These are phyloP conservation scores for Ceratobasidium sp. DNA, from an alignment of 1,284 basidiomycete species.

Conservation along the genomic window DNA sequence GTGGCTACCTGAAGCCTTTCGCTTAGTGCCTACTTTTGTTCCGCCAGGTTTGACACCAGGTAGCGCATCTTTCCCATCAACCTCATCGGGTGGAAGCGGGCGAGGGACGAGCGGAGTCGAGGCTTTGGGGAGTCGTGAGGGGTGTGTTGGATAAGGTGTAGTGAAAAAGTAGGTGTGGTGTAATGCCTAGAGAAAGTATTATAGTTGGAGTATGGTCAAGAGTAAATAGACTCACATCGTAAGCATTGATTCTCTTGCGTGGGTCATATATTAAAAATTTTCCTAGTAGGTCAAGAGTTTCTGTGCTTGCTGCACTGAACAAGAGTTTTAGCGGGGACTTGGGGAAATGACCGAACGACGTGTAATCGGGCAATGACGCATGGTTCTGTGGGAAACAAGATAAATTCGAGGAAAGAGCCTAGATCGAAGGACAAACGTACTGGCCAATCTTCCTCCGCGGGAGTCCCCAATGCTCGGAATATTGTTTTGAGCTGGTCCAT, in stretches of 20 bases:
- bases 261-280: conserved; percentile 90
- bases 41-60: conserved; percentile 56
- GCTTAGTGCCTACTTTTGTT: conserved; percentile 60
- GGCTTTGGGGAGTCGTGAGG: conserved; percentile 84
- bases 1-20: conserved; percentile 57
- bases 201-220: conserved; percentile 23
- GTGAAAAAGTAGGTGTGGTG: conserved; percentile 81
- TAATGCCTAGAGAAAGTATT: conserved; percentile 64
- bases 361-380: conserved; percentile 88
- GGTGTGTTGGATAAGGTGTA: conserved; percentile 81
- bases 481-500: conserved; percentile 96
- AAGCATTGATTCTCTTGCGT: conserved; percentile 80
- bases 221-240: conserved; percentile 64
- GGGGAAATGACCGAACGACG: conserved; percentile 83
- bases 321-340: conserved; percentile 84
- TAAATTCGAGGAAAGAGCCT: conserved; percentile 42
- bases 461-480: conserved; percentile 94
- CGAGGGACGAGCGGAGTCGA: conserved; percentile 50
- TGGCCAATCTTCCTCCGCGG: conserved; percentile 97
- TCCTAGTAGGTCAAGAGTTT: conserved; percentile 85
- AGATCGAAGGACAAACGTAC: conserved; percentile 59
- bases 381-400: conserved; percentile 69
- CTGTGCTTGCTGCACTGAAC: conserved; percentile 90
- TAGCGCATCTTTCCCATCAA: conserved; percentile 70
- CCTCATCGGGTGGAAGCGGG: conserved; percentile 69